Evolutionary conservation across 768 basidiomycete species (phyloP), one percentile per base, ranked within the genome.

Genomic region (Leccinum barrowsii): DNA sequence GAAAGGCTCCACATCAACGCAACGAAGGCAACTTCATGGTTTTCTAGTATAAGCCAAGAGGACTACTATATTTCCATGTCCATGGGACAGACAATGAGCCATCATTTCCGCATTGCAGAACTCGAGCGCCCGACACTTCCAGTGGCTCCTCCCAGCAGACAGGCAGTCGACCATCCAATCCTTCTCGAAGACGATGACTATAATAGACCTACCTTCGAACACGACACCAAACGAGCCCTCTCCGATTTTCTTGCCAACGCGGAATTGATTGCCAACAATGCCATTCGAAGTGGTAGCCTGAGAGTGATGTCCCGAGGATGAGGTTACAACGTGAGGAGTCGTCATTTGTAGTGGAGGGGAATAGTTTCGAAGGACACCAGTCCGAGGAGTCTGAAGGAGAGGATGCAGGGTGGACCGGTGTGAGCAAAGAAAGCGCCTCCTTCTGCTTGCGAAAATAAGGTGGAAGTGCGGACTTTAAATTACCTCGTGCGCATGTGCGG

Each of bases 181-280:
- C 35, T 52, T 63, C 58, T 55, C 35, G 46, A 49, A 56, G 24
- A 24, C 17, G 2, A 17, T 52, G 17, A 37, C 40, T 22, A 37
- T 22, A 54, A 55, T 26, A n/a, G 28, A 76, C 79, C 52, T 70
- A 94, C 97, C 89, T 83, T 98, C 88, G 75, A 97, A 93, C 61
- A 98, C 89, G 64, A 98, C 96, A 68, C 96, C 96, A 72, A 99
- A 99, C n/a, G 89, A 92, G 52, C 96, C 96, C 77, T 99, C 96
- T 50, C 96, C 96, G 73, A 98, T 96, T 85, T 98, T 98, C 83
- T 96, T 94, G 52, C 96, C 96, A 53, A 98, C 94, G 62, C 90
- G 83, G 71, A 85, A 92, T 72, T 90, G 85, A 67, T 80, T 85
- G 46, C 90, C 90, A 58, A 92, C 87, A 72, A 92, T 84, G 66